Conservation (phyloP, 805 yeast genomes). For the Blastobotrys chiropterorum region DNA sequence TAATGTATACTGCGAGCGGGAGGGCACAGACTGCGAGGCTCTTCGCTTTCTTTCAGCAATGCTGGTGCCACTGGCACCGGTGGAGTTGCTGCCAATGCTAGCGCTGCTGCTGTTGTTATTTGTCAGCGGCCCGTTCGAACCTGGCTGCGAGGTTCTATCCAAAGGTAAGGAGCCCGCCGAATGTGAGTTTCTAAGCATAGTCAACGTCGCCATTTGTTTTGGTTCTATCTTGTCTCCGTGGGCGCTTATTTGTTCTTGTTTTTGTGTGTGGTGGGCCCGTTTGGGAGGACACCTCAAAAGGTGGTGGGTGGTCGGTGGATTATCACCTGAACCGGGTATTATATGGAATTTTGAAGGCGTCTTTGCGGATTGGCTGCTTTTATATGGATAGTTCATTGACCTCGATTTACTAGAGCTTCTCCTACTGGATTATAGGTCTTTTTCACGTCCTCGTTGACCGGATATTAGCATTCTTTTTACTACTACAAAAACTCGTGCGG, state of each 20-base stretch:
- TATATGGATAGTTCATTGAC: too few relatives aligned
- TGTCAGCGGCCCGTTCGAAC: background rate
- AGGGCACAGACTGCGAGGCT: slow-evolving; percentile 8
- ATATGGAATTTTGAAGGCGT: too few relatives aligned
- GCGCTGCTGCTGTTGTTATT: background rate
- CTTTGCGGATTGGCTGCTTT: too few relatives aligned
- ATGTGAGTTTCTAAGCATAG: slow-evolving; percentile 9
- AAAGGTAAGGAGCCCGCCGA: slow-evolving; percentile 5
- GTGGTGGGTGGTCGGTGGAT: too few relatives aligned
- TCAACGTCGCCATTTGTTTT: slow-evolving; percentile 14
- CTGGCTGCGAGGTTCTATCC: background rate
- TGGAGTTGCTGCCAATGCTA: slow-evolving; percentile 3
- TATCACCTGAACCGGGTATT: too few relatives aligned
- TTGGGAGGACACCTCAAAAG: background rate
- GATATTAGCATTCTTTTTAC: too few relatives aligned
- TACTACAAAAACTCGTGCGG: too few relatives aligned
- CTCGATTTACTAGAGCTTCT: too few relatives aligned
- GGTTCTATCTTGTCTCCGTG: too few relatives aligned
- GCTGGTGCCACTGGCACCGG: slow-evolving; percentile 1
- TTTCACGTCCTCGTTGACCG: too few relatives aligned
- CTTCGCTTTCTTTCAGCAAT: background rate
- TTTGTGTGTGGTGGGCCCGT: background rate
- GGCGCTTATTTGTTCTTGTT: background rate
- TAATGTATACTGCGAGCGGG: slow-evolving; percentile 32
- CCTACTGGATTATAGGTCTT: too few relatives aligned